Conservation (phyloP, 1,284 basidiomycete species). For the Ganoderma sp. region DNA sequence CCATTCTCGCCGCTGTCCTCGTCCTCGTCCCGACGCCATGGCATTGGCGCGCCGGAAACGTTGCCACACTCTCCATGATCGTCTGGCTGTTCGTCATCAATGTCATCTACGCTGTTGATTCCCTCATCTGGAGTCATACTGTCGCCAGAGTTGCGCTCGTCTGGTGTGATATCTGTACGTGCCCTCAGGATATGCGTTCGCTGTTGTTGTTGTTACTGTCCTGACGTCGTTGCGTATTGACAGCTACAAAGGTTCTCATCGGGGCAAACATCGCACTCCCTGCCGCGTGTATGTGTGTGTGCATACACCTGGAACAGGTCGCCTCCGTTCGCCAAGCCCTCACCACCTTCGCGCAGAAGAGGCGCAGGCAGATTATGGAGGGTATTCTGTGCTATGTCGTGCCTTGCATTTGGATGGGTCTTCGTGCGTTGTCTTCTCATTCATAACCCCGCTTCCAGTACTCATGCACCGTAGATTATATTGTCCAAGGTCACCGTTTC, state of each 20-base stretch:
- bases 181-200: not conserved
- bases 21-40: constrained; percentile 38
- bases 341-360: no score
- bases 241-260: constrained; percentile 49
- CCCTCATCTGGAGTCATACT: constrained; percentile 50
- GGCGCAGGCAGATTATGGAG: no score
- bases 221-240: no score
- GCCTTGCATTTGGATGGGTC: constrained; percentile 53
- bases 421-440: constrained; percentile 51
- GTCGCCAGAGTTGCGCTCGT: no score
- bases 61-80: constrained; percentile 48
- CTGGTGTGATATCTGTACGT: constrained; percentile 57
- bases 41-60: constrained; percentile 46
- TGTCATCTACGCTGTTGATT: constrained; percentile 47
- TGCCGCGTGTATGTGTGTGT: constrained; percentile 54
- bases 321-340: no score
- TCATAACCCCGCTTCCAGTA: not conserved
- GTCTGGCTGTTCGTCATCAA: constrained; percentile 47
- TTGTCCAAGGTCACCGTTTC: constrained; percentile 43
- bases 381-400: no score
- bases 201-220: no score
- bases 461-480: no score
- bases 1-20: constrained; percentile 32
- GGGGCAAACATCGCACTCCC: constrained; percentile 56
- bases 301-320: constrained; percentile 50